A percentile compares a stretch with the other conserved stretches of the same genome.
phyloP scores from a whole-genome alignment of 257 asterid species.

The Linderniella brevidens region DNA sequence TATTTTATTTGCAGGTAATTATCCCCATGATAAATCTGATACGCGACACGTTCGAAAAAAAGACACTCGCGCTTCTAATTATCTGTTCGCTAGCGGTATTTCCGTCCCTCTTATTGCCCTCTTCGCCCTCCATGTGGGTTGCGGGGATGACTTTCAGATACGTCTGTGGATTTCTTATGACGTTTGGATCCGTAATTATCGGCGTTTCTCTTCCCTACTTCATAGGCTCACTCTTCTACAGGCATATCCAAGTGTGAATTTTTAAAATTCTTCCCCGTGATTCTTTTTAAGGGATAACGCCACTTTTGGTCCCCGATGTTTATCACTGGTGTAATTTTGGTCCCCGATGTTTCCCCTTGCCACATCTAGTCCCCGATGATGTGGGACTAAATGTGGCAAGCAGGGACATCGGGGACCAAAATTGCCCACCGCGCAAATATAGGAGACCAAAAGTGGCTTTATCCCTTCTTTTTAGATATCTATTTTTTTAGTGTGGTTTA shows the following conservation, averaged over 20 bases:
- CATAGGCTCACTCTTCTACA: slow-evolving; percentile 68
- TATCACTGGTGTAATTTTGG: too few relatives aligned
- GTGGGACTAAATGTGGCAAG: too few relatives aligned
- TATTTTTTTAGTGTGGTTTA: too few relatives aligned
- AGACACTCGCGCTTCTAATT: slow-evolving; percentile 42
- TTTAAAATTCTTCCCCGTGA: background rate
- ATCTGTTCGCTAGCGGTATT: slow-evolving; percentile 54
- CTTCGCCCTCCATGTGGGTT: slow-evolving; percentile 84
- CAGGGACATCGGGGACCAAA: too few relatives aligned
- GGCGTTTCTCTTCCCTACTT: slow-evolving; percentile 82
- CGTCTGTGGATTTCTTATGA: slow-evolving; percentile 56
- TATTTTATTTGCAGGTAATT: slow-evolving; percentile 29
- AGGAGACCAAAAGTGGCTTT: too few relatives aligned
- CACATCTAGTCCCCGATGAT: too few relatives aligned
- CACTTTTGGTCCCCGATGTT: too few relatives aligned
- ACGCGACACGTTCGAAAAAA: slow-evolving; percentile 44
- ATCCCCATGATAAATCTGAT: slow-evolving; percentile 66
- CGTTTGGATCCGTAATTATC: slow-evolving; percentile 39
- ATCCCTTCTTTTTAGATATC: too few relatives aligned
- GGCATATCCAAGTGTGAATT: slow-evolving; percentile 49
- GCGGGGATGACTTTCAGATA: slow-evolving; percentile 88
- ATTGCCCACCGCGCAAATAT: too few relatives aligned
- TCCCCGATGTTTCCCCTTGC: too few relatives aligned
- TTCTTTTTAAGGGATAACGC: background rate
- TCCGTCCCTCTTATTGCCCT: slow-evolving; percentile 55